Base-by-base conservation (phyloP, 352 stramenopile genomes). In the Globisporangium uncinulatum region DNA sequence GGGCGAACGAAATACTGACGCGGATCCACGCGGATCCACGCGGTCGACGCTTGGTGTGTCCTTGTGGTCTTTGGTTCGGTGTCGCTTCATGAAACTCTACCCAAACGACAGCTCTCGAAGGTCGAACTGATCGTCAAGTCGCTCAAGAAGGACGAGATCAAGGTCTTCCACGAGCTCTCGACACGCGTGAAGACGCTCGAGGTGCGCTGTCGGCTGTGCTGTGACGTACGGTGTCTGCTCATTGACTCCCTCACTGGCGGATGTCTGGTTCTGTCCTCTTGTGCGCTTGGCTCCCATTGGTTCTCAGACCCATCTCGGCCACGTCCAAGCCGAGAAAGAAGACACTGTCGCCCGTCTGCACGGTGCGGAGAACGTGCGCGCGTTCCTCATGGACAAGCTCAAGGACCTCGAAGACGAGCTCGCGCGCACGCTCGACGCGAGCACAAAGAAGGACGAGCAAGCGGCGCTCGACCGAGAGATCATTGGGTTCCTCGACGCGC, bases 371-470 rank as follows among this genome's bases (percentile, higher is more conserved):
- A 90, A 77, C 34, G 83, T 94, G 29, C 81, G 83, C 14, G 83
- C 90, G 39, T 94, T 94, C 36, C 62, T 94, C 9, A 92, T 94
- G 81, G 79, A 89, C 41, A 94, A 92, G 44, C 69, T 94, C 17
- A 88, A 87, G 48, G 77, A 90, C 11, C 54, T 87, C 14, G 83
- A 94, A 68, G 79, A 91, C 41, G 74, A 66, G 5, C 57, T 94
- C 5, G 60, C 77, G 13, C 67, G 51, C 5, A 77, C 63, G 50
- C 88, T 87, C 68, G 80, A 85, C 29, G 64, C 50, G 4, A 70
- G 63, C 10, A 47, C 63, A 0, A 84, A 89, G 53, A 86, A 87
- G 49, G 79, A 92, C 29, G 81, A 86, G 41, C 81, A 92, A 46
- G 73, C 71, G 6, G 56, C 56, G 17, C 61, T 92, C 54, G 83